Conservation (phyloP, 768 basidiomycete species). For the Strobilomyces echinocephalus region DNA sequence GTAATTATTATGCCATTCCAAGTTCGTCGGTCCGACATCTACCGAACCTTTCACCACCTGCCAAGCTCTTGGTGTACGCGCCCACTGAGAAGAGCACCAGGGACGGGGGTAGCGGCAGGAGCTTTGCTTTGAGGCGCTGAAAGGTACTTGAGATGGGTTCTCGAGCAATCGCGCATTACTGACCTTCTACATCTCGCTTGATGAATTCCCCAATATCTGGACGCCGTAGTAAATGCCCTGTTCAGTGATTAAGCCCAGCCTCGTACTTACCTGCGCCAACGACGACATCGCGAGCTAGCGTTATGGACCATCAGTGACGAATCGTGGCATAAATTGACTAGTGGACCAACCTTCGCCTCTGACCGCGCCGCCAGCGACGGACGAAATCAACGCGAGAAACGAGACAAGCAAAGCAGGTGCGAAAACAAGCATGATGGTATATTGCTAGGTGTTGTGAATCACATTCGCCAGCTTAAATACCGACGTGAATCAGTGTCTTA, state of each 20-base stretch:
- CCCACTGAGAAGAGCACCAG: slow-evolving; percentile 5
- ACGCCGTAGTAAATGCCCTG: background rate
- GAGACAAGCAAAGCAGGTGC: slow-evolving; percentile 8
- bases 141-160: background rate
- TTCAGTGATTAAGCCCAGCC: background rate
- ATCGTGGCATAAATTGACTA: background rate
- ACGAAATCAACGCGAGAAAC: slow-evolving; percentile 10
- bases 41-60: background rate
- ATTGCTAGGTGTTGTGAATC: background rate
- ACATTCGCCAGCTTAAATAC: slow-evolving; percentile 10
- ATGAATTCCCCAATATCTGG: background rate
- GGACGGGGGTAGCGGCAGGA: background rate
- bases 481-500: background rate
- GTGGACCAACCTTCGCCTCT: slow-evolving; percentile 6
- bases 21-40: background rate
- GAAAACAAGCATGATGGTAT: slow-evolving; percentile 10
- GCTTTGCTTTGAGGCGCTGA: background rate
- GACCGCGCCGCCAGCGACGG: slow-evolving; percentile 2
- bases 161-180: slow-evolving; percentile 1
- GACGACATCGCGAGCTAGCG: background rate
- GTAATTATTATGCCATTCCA: background rate
- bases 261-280: background rate
- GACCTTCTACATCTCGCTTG: slow-evolving; percentile 1
- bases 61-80: slow-evolving; percentile 10
- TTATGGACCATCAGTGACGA: background rate